Evolutionary conservation across 2,329 filamentous ascomycete genomes (phyloP), one percentile per base, ranked within the genome.

Genomic region (Xylariaceae sp.): DNA sequence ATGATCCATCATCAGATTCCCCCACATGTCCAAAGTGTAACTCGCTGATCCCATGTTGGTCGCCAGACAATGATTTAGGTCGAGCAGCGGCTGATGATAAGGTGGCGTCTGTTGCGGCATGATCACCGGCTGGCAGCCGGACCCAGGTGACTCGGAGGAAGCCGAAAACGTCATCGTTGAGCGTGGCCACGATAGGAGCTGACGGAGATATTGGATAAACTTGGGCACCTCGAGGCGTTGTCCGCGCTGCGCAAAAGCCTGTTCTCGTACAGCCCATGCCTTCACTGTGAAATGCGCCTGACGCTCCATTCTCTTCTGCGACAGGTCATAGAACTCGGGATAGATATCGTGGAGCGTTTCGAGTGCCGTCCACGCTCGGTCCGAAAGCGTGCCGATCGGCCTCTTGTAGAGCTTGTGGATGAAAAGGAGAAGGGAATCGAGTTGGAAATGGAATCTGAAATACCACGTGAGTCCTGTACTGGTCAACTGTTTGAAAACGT

Each of bases 391-490:
- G 30, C 60, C 62, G 6, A 53, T 63, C 4, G 65, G 63, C 9
- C 57, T 17, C 54, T 57, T 57, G 48, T 57, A 59, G 4, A 67
- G 56, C 51, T 60, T 61, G 47, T 51, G 47, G 13, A 56, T 55
- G 30, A 67, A 60, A 15, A 64, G 57, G 13, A 61, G 56, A 4
- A 64, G 53, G 1, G 58, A 60, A 9, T 67, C 62, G 5, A 42
- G 34, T 18, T 63, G 60, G 34, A 64, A 62, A n/a, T 59, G 48
- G 9, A 51, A 30, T 17, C 58, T 52, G 50, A 63, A 37, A 35
- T 60, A 66, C 65, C 65, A 67, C 42, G 59, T 17, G 59, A 65
- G 65, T 23, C 65, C 64, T 1, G 56, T 23, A 15, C 51, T 30
- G 13, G 55, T 30, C 50, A 64, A 23, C 23, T 54, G 50, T 37